phyloP scores from a whole-genome alignment of 1,284 basidiomycete species.

The Cryptococcus sp. region DNA sequence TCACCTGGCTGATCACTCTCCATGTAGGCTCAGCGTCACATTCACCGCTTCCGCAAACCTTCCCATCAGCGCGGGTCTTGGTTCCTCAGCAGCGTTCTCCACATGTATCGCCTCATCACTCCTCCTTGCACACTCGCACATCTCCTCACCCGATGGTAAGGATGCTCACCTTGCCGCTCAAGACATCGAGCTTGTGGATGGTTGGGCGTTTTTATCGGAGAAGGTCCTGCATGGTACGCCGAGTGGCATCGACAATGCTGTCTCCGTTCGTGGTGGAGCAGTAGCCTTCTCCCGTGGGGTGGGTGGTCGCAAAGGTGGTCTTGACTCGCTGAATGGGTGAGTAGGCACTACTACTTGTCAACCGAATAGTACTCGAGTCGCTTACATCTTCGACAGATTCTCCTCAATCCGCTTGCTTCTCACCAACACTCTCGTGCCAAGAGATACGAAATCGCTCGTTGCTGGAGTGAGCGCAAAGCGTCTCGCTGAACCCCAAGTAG shows the following conservation, averaged over 20 bases:
- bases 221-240: constrained; percentile 98
- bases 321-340: constrained; percentile 83
- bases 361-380: not conserved
- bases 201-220: constrained; percentile 92
- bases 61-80: constrained; percentile 97
- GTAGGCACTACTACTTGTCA: constrained; percentile 35
- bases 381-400: constrained; percentile 56
- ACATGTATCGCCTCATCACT: constrained; percentile 80
- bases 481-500: constrained; percentile 70
- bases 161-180: constrained; percentile 64
- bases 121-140: constrained; percentile 56
- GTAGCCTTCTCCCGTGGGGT: constrained; percentile 84
- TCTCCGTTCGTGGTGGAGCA: constrained; percentile 90
- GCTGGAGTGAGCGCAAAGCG: constrained; percentile 65
- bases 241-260: constrained; percentile 95
- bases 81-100: constrained; percentile 94
- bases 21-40: constrained; percentile 56
- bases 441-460: constrained; percentile 93
- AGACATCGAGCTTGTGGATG: constrained; percentile 78
- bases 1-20: not conserved
- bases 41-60: constrained; percentile 87
- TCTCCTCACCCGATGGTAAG: constrained; percentile 46
- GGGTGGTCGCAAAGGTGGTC: constrained; percentile 71
- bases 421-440: constrained; percentile 86
- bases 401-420: constrained; percentile 76